Base-by-base conservation (phyloP, 2,329 filamentous ascomycete genomes). In the Colletotrichum australisinense region DNA sequence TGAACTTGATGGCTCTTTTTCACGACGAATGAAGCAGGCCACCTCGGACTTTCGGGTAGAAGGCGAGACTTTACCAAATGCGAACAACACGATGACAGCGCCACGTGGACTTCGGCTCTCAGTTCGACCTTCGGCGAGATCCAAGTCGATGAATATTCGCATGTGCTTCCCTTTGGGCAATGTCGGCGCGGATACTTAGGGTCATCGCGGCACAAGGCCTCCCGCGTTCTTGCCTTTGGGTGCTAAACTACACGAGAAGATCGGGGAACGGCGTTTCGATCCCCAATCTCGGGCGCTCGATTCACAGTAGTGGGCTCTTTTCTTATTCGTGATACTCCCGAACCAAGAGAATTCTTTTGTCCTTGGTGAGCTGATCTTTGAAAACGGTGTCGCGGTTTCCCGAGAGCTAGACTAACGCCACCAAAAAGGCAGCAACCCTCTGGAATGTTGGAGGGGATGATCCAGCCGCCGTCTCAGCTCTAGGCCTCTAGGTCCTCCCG, bases 391-490 rank as follows among this genome's bases (percentile, higher is more conserved):
- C 32, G 12, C 53, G 28, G 60, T 58, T 5, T 60, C 59, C 26
- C 66, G 35, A 16, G 19, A 55, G 55, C 66, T 55, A 60, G 59
- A 72, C 38, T 32, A 11, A 12, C 66, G 66, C 60, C 66, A 64
- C 59, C 11, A 24, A 59, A 59, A 60, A 19, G 9, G 3, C 9
- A 12, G 9, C 11, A 12, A 12, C 32, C 30, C 38, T 32, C 66
- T 55, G 66, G 59, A 59, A 59, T 55, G 55, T 35, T 35, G 38
- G 12, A 22, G 19, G 22, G 14, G n/a, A 16, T 30, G 26, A 70
- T 52, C 60, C 32, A 56, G 56, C 30, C 24, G 9, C 22, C 46
- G 46, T 42, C 55, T 6, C 35, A 38, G n/a, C 42, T 32, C 26
- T 57, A 52, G 60, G 56, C 69, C 42, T 32, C 26, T 57, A 52